A percentile compares a stretch with the other conserved stretches of the same genome.
Conservation (phyloP, 2,329 filamentous ascomycete genomes). For the Hortaea werneckii region DNA sequence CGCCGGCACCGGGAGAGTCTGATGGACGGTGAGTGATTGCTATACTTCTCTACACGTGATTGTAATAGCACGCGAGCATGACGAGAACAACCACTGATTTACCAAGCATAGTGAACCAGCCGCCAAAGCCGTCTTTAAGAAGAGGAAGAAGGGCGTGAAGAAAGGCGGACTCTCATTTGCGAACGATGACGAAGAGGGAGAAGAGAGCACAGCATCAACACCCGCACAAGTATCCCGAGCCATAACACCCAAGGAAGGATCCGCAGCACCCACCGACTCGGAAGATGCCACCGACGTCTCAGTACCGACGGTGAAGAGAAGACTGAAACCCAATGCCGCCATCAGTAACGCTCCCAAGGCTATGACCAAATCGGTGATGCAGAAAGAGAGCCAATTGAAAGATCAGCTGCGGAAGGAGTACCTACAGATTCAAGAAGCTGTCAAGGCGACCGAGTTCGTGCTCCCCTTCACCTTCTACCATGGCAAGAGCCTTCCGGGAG, state of each 20-base stretch:
- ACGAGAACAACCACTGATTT: conserved; percentile 36
- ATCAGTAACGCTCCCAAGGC: conserved; percentile 60
- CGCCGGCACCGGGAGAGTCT: conserved; percentile 27
- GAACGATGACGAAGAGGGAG: conserved; percentile 56
- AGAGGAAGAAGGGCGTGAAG: conserved; percentile 41
- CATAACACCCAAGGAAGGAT: conserved; percentile 2
- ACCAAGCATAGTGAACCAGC: conserved; percentile 47
- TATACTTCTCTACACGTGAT: no score
- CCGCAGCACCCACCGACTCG: conserved; percentile 9
- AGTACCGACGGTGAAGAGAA: conserved; percentile 30
- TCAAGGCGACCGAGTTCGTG: conserved; percentile 80
- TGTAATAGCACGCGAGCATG: not conserved
- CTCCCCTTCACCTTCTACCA: conserved; percentile 98
- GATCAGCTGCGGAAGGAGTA: conserved; percentile 73
- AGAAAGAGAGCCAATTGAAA: conserved; percentile 67
- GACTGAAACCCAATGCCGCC: conserved; percentile 52
- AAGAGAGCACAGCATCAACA: conserved; percentile 25
- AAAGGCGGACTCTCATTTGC: conserved; percentile 60
- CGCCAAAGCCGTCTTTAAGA: conserved; percentile 43
- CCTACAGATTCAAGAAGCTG: conserved; percentile 66
- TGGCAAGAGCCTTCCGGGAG: conserved; percentile 78
- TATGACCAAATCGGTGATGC: conserved; percentile 64
- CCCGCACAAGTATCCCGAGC: not conserved
- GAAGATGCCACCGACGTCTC: conserved; percentile 1
- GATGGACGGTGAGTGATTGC: conserved; percentile 47